Base-by-base conservation (phyloP, 441 rosid genomes). In the California macrophylla region DNA sequence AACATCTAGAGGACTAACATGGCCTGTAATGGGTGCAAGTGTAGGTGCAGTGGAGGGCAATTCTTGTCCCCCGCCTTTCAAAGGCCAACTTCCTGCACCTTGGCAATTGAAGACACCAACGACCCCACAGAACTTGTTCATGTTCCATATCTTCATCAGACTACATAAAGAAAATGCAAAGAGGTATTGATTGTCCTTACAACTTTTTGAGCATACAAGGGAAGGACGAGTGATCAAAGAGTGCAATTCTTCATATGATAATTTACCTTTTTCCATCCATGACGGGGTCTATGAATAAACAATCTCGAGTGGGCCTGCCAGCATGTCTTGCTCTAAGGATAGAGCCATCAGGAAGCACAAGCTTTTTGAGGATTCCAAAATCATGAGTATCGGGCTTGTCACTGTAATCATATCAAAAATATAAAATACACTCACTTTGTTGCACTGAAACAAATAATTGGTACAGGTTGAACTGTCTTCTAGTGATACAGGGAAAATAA, bases 71-170 rank as follows among this genome's bases (percentile, higher is more conserved):
- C 20, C 66, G 58, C 68, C 77, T 72, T 82, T 80, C 81, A 77
- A 10, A 28, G 86, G 88, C 90, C 90, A 82, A 36, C 71, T 74
- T 75, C 93, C 93, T 45, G 84, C 85, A 56, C 89, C 93, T 86
- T 87, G 96, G 80, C 91, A 89, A 75, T 87, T 89, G 72, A 89
- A 89, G 70, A 79, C 85, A 66, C 93, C 91, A 0, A 89, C 34
- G 2, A 87, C 84, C 5, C 91, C 93, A 0, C 83, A 69, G 75
- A 78, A 77, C 64, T 84, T 88, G 78, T 89, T 89, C 77, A 86
- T 6, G 78, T 89, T 89, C 96, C 88, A 86, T 16, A 84, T 75
- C 75, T 86, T 84, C 66, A 86, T 68, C 74, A 86, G 72, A 58
- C 88, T 84, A 78, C 69, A 68, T 29, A 71, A 47, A 12, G 4